These are phyloP conservation scores for Yamadazyma triangularis DNA, from an alignment of 1,139 yeast species.

Conservation along the genomic window DNA sequence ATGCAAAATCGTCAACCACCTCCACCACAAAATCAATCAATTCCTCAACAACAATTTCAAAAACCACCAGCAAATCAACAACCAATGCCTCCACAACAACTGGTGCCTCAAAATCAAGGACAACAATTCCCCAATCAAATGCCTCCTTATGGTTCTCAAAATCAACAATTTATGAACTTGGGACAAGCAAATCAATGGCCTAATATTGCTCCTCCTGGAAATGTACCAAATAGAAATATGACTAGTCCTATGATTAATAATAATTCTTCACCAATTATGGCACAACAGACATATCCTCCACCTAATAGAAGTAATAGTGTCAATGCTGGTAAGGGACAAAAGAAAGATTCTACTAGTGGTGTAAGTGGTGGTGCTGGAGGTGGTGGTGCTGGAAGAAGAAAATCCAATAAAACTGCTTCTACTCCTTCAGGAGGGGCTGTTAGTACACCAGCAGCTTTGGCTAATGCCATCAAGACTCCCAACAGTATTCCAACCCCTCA, in stretches of 20 bases:
- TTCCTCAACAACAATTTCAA: conserved; percentile 9
- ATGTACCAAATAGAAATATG: conserved; percentile 8
- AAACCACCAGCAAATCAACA: conserved; percentile 7
- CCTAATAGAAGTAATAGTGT: conserved; percentile 4
- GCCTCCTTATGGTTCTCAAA: conserved; percentile 12
- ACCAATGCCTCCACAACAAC: conserved; percentile 5
- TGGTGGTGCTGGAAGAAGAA: conserved; percentile 19
- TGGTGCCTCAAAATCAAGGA: conserved; percentile 12
- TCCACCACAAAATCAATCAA: conserved; percentile 1
- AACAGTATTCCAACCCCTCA: conserved; percentile 45
- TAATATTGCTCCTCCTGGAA: conserved; percentile 12
- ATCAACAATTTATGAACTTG: conserved; percentile 10
- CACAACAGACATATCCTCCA: conserved; percentile 2
- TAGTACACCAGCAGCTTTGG: conserved; percentile 39
- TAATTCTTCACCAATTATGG: conserved; percentile 12
- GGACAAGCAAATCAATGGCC: conserved; percentile 21
- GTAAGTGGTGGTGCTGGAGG: conserved; percentile 12
- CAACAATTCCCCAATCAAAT: conserved; percentile 9
- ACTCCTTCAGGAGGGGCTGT: conserved; percentile 33
- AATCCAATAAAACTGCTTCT: conserved; percentile 24
- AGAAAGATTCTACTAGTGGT: conserved; percentile 15
- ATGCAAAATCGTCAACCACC: conserved; percentile 11
- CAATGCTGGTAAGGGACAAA: conserved; percentile 12
- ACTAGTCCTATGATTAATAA: conserved; percentile 9
- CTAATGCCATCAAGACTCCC: conserved; percentile 41